Evolutionary conservation across 2,329 filamentous ascomycete genomes (phyloP).

Genomic region (Phaeosphaeriaceae sp.): DNA sequence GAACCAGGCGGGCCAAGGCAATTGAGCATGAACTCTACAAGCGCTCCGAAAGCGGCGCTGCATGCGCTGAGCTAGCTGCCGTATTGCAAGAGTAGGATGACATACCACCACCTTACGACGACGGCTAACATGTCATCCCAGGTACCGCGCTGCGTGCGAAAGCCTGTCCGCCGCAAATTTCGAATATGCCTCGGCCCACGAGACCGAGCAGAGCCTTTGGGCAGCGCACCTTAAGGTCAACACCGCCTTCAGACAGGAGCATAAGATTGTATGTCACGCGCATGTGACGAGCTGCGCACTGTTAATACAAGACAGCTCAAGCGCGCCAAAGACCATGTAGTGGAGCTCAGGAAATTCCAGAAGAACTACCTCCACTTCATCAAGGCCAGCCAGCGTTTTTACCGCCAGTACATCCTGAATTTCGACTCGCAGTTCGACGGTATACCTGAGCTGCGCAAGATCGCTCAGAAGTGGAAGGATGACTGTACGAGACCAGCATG

Average conservation of each 20-base stretch:
- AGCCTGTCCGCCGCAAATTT: slow-evolving; percentile 76
- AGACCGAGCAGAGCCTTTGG: slow-evolving; percentile 79
- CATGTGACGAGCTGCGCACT: neutral
- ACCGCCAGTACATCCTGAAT: slow-evolving; percentile 82
- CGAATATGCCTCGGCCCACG: slow-evolving; percentile 66
- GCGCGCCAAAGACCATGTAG: slow-evolving; percentile 61
- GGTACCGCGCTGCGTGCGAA: slow-evolving; percentile 75
- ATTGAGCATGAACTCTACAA: slow-evolving; percentile 59
- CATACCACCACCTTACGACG: neutral
- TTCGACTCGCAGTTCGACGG: slow-evolving; percentile 68
- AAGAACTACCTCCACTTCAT: slow-evolving; percentile 85
- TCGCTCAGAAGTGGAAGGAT: slow-evolving; percentile 56
- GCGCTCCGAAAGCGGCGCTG: slow-evolving; percentile 58
- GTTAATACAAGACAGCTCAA: slow-evolving; percentile 48
- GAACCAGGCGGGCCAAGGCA: slow-evolving; percentile 51
- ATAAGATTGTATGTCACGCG: slow-evolving; percentile 28
- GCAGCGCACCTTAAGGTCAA: slow-evolving; percentile 79
- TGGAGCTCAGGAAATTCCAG: slow-evolving; percentile 77
- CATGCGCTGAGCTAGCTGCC: slow-evolving; percentile 58
- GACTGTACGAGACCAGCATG: slow-evolving; percentile 30
- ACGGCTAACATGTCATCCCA: slow-evolving; percentile 44
- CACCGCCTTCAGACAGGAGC: slow-evolving; percentile 73
- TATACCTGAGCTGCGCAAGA: slow-evolving; percentile 64
- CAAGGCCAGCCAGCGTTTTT: slow-evolving; percentile 86
- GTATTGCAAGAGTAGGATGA: slow-evolving; percentile 45